Percentiles rank a stretch among this genome's conserved stretches.
phyloP scores from a whole-genome alignment of 129 eudicot genomes.

The Mikania micrantha region DNA sequence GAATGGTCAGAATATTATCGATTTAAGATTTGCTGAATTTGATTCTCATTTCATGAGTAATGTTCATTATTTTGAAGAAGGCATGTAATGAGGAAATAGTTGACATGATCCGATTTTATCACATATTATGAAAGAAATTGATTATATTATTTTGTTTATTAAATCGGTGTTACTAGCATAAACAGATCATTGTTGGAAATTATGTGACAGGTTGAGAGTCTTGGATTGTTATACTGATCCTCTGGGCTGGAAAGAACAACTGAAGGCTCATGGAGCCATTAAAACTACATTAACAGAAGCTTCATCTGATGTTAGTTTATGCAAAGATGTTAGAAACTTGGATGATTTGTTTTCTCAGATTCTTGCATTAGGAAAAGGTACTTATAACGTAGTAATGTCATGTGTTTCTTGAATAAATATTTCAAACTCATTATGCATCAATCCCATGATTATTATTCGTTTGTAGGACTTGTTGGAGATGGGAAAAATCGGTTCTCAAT shows the following conservation, averaged over 20 bases:
- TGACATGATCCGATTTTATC: background rate
- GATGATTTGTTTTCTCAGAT: slow-evolving; percentile 44
- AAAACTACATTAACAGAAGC: slow-evolving; percentile 28
- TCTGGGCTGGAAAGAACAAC: slow-evolving; percentile 83
- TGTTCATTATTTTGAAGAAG: background rate
- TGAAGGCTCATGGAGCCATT: slow-evolving; percentile 50
- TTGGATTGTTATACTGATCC: slow-evolving; percentile 96
- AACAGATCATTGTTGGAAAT: background rate
- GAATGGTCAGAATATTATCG: slow-evolving; percentile 37
- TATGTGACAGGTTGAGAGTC: slow-evolving; percentile 56
- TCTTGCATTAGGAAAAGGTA: slow-evolving; percentile 71
- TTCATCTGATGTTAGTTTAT: slow-evolving; percentile 33
- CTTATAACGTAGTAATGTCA: background rate
- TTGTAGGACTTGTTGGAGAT: slow-evolving; percentile 61
- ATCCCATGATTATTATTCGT: slow-evolving; percentile 10
- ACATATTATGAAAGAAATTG: background rate
- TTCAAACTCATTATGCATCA: background rate
- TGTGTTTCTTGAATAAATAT: background rate
- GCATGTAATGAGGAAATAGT: background rate
- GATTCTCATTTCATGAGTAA: background rate
- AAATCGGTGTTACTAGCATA: background rate
- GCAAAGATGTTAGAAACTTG: slow-evolving; percentile 74
- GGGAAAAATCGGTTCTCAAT: slow-evolving; percentile 68
- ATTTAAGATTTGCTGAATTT: background rate
- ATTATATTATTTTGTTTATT: background rate